Evolutionary conservation across 345 rosid genomes (phyloP).

Genomic region (Diplotaxis tenuifolia): DNA sequence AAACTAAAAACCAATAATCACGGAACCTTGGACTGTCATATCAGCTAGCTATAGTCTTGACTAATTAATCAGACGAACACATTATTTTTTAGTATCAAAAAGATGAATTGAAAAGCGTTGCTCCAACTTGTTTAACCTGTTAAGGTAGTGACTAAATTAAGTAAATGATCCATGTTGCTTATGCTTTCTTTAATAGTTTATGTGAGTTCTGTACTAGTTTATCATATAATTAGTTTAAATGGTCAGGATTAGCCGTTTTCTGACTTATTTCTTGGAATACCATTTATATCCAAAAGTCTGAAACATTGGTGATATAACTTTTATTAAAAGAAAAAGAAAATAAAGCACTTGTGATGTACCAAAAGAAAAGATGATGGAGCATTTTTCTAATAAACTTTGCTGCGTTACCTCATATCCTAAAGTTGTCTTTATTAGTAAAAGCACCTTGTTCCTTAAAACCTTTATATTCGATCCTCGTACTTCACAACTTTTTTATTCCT

Average conservation of each 20-base stretch:
- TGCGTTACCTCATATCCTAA: background rate
- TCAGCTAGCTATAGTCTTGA: background rate
- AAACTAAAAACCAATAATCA: background rate
- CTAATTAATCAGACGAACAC: background rate
- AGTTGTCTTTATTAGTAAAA: background rate
- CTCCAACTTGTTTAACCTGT: too few species aligned
- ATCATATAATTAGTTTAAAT: background rate
- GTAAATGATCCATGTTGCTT: too few species aligned
- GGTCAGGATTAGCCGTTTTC: background rate
- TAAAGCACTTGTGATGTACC: background rate
- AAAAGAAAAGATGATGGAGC: background rate
- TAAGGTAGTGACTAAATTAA: too few species aligned
- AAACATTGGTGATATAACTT: background rate
- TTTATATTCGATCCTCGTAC: background rate
- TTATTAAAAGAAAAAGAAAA: background rate
- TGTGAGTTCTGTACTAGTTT: background rate
- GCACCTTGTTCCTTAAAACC: constrained; percentile 18
- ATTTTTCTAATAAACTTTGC: background rate
- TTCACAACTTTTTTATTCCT: background rate
- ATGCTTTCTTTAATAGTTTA: too few species aligned
- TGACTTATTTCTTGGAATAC: background rate
- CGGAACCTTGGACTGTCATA: constrained; percentile 1
- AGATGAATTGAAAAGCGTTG: background rate
- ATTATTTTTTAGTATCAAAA: background rate
- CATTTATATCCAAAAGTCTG: background rate